Conservation (phyloP, 805 yeast genomes). For the Candida anglica region DNA sequence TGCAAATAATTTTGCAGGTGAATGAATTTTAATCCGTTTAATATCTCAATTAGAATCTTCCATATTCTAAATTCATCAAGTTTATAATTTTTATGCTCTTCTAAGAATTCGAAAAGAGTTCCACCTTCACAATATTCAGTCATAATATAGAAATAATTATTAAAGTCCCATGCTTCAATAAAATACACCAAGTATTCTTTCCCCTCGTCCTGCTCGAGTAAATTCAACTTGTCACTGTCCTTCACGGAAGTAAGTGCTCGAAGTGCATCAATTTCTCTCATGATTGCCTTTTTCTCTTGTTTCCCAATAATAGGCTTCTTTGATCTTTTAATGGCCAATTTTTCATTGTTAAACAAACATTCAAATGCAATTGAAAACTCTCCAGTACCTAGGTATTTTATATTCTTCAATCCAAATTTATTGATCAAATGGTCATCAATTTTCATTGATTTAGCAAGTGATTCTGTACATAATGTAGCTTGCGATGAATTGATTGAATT, state of each 20-base stretch:
- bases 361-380: constrained; percentile 88
- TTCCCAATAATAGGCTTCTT: constrained; percentile 54
- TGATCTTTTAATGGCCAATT: constrained; percentile 85
- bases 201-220: constrained; percentile 51
- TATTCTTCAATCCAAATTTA: constrained; percentile 53
- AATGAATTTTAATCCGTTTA: constrained; percentile 74
- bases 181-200: constrained; percentile 75
- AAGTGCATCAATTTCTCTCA: constrained; percentile 76
- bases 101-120: constrained; percentile 73
- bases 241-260: constrained; percentile 37
- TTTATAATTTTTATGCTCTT: constrained; percentile 68
- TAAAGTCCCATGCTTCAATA: constrained; percentile 81
- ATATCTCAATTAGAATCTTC: constrained; percentile 86
- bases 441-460: constrained; percentile 5
- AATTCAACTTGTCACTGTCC: constrained; percentile 27
- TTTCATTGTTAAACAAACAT: constrained; percentile 62
- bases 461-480: constrained; percentile 12
- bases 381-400: constrained; percentile 73
- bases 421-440: constrained; percentile 44
- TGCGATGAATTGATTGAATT: constrained; percentile 19
- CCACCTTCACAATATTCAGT: constrained; percentile 96
- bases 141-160: constrained; percentile 79
- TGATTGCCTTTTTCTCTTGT: constrained; percentile 55
- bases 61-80: constrained; percentile 97
- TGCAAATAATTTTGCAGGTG: constrained; percentile 76